phyloP scores from a whole-genome alignment of 495 filamentous ascomycete genomes.

The Penicillium manginii region DNA sequence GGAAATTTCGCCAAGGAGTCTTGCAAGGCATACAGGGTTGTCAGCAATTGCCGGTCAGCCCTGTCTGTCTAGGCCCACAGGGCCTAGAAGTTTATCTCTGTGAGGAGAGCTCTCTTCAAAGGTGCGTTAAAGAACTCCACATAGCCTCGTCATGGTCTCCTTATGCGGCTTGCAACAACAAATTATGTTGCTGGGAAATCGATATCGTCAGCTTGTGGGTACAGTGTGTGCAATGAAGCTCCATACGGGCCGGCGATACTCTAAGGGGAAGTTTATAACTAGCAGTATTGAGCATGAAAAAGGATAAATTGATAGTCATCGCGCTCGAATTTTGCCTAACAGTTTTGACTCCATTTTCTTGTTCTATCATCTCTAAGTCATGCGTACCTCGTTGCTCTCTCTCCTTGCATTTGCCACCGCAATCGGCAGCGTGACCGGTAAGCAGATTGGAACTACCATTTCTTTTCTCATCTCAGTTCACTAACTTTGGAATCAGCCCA shows the following conservation, averaged over 20 bases:
- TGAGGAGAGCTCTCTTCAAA: too few relatives aligned
- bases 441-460: not conserved
- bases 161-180: not conserved
- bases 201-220: not conserved
- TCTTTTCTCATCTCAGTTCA: not conserved
- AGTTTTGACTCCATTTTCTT: too few relatives aligned
- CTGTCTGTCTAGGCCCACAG: too few relatives aligned
- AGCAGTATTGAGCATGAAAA: not conserved
- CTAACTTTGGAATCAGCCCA: constrained; percentile 8
- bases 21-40: too few relatives aligned
- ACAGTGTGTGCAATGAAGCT: not conserved
- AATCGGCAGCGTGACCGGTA: constrained; percentile 6
- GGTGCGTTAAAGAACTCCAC: not conserved
- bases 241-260: too few relatives aligned
- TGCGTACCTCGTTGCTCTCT: constrained; percentile 7
- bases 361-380: not conserved
- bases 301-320: not conserved
- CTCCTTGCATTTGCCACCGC: not conserved
- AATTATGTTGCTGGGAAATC: not conserved
- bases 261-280: too few relatives aligned
- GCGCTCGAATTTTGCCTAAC: not conserved
- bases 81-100: not conserved
- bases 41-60: too few relatives aligned
- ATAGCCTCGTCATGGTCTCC: not conserved
- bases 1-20: too few relatives aligned